Evolutionary conservation across 805 yeast species (phyloP).

Genomic region (Starmerella potacharoeniae): DNA sequence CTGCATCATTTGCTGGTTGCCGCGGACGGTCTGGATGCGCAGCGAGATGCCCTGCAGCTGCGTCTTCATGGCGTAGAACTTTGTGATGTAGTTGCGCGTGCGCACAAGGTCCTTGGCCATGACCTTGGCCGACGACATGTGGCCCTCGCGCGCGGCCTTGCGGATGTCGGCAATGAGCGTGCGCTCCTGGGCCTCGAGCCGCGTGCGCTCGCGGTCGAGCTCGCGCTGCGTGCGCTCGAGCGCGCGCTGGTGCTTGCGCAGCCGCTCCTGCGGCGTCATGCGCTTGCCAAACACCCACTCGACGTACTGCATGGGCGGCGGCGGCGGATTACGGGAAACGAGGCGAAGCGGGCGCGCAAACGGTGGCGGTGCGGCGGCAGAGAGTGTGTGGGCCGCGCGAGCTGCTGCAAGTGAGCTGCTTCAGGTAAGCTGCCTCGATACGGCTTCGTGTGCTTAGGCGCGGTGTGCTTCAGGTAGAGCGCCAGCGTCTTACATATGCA

Average conservation of each 20-base stretch:
- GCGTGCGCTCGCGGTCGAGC: conserved; percentile 72
- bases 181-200: conserved; percentile 86
- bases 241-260: conserved; percentile 91
- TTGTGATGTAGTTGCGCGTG: conserved; percentile 68
- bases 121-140: conserved; percentile 76
- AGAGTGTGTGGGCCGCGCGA: too few relatives aligned
- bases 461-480: too few relatives aligned
- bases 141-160: conserved; percentile 83
- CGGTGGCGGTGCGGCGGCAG: too few relatives aligned
- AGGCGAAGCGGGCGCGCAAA: too few relatives aligned
- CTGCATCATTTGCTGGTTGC: conserved; percentile 88
- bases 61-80: conserved; percentile 86
- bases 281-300: conserved; percentile 96
- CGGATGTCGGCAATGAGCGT: conserved; percentile 75
- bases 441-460: too few relatives aligned
- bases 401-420: too few relatives aligned
- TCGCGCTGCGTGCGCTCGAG: conserved; percentile 91
- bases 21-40: conserved; percentile 82
- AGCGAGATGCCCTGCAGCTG: conserved; percentile 90
- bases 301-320: conserved; percentile 43
- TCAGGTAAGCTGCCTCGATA: too few relatives aligned
- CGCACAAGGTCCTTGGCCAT: conserved; percentile 93
- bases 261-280: conserved; percentile 86
- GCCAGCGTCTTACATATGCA: neutral
- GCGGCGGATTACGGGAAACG: too few relatives aligned